Evolutionary conservation across 2,329 filamentous ascomycete species (phyloP).

Genomic region (Cyclaneusma minus): DNA sequence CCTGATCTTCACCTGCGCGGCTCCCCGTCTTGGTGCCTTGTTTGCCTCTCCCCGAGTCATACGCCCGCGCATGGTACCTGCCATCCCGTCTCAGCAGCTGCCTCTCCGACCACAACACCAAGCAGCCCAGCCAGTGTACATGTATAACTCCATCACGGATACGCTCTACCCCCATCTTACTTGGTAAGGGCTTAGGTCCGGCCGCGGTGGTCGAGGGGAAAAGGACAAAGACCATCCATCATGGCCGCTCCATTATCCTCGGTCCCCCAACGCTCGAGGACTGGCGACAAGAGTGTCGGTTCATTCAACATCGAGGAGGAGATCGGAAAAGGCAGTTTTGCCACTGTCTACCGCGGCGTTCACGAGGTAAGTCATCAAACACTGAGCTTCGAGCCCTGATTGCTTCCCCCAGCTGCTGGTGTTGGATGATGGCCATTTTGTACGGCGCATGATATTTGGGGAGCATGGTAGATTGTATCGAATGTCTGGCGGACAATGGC

Average conservation of each 20-base stretch:
- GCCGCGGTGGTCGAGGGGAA: conserved; percentile 6
- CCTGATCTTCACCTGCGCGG: no score
- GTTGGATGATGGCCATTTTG: not conserved
- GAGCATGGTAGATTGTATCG: no score
- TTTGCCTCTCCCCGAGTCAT: no score
- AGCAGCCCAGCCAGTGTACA: conserved; percentile 12
- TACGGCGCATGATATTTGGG: no score
- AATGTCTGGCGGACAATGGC: conserved; percentile 6
- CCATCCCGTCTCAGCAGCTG: not conserved
- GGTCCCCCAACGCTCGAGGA: conserved; percentile 22
- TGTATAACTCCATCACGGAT: conserved; percentile 20
- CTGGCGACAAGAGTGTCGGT: conserved; percentile 37
- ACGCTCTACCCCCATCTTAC: conserved; percentile 19
- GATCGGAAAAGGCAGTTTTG: conserved; percentile 96
- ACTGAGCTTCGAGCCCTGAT: not conserved
- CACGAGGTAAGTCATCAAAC: conserved; percentile 53
- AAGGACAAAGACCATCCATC: conserved; percentile 6
- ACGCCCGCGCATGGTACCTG: not conserved
- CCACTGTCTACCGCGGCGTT: conserved; percentile 78
- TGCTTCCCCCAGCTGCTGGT: not conserved
- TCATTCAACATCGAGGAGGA: conserved; percentile 66
- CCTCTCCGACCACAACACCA: not conserved
- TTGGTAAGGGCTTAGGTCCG: conserved; percentile 15
- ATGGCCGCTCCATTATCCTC: conserved; percentile 27
- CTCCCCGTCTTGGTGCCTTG: no score